These are phyloP conservation scores for Coniophora puteana DNA, from an alignment of 1,284 basidiomycete species.

Conservation along the genomic window DNA sequence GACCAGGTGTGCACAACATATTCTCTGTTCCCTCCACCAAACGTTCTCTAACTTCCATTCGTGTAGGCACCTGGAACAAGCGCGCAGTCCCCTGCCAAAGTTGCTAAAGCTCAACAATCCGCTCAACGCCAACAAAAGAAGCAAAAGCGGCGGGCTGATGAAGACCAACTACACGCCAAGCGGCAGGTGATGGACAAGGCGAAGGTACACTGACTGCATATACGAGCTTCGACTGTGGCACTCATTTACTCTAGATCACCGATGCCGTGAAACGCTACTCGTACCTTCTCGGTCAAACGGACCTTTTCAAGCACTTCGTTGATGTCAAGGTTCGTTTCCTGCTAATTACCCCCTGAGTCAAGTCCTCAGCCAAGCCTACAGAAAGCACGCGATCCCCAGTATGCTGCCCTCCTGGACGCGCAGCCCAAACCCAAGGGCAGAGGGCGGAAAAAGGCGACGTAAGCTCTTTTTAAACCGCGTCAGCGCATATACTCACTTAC, in stretches of 20 bases:
- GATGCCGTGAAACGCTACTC: conserved; percentile 95
- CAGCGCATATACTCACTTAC: conserved; percentile 7
- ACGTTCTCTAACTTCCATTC: conserved; percentile 11
- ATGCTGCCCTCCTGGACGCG: conserved; percentile 85
- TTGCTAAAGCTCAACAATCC: conserved; percentile 34
- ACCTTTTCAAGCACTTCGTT: conserved; percentile 94
- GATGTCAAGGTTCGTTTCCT: conserved; percentile 77
- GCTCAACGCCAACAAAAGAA: conserved; percentile 48
- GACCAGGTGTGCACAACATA: conserved; percentile 32
- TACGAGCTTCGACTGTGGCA: neutral
- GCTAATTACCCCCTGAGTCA: neutral
- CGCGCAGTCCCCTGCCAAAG: conserved; percentile 36
- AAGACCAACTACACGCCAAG: conserved; percentile 62
- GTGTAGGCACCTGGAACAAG: conserved; percentile 23
- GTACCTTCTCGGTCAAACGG: conserved; percentile 92
- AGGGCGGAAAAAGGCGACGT: conserved; percentile 78
- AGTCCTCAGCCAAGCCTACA: conserved; percentile 28
- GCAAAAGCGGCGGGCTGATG: conserved; percentile 65
- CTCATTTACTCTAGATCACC: conserved; percentile 53
- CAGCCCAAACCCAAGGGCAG: conserved; percentile 79
- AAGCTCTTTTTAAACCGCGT: conserved; percentile 26
- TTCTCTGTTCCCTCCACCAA: conserved; percentile 7
- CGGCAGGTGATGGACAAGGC: conserved; percentile 81
- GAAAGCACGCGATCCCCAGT: conserved; percentile 91
- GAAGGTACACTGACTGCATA: conserved; percentile 46